Percentiles rank a stretch among this genome's conserved stretches.
phyloP scores from a whole-genome alignment of 768 basidiomycete species.

The Coprinopsis sp. region DNA sequence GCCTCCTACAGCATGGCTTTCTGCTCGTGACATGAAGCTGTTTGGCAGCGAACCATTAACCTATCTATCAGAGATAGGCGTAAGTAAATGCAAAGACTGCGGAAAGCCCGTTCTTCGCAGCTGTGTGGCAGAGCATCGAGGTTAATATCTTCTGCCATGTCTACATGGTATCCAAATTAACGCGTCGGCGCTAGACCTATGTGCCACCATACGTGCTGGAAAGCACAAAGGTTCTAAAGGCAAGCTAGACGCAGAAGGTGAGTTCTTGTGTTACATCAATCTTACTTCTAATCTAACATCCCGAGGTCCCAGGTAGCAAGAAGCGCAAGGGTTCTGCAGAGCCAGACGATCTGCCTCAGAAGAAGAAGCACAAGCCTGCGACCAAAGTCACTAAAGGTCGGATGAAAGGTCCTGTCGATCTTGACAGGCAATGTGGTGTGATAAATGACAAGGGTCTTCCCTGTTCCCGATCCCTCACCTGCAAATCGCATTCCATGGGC shows the following conservation, averaged over 20 bases:
- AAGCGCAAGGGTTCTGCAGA: slow-evolving; percentile 82
- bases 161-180: slow-evolving; percentile 3
- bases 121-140: slow-evolving; percentile 68
- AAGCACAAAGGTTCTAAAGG: slow-evolving; percentile 52
- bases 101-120: slow-evolving; percentile 75
- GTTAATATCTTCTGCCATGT: slow-evolving; percentile 31
- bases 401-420: slow-evolving; percentile 81
- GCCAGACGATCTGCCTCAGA: slow-evolving; percentile 62
- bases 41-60: slow-evolving; percentile 76
- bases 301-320: slow-evolving; percentile 46
- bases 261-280: slow-evolving; percentile 4
- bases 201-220: slow-evolving; percentile 52
- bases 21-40: slow-evolving; percentile 82
- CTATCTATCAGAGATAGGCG: slow-evolving; percentile 52
- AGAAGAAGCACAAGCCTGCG: slow-evolving; percentile 70
- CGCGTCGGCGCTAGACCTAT: slow-evolving; percentile 42
- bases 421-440: slow-evolving; percentile 92
- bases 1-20: slow-evolving; percentile 82
- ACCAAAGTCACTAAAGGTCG: slow-evolving; percentile 76
- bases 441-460: slow-evolving; percentile 93
- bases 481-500: slow-evolving; percentile 97
- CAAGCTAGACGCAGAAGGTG: slow-evolving; percentile 49
- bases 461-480: slow-evolving; percentile 92
- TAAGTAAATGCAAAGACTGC: slow-evolving; percentile 78
- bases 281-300: background rate